Base-by-base conservation (phyloP, 768 basidiomycete genomes). In the Ephemerocybe angulata region DNA sequence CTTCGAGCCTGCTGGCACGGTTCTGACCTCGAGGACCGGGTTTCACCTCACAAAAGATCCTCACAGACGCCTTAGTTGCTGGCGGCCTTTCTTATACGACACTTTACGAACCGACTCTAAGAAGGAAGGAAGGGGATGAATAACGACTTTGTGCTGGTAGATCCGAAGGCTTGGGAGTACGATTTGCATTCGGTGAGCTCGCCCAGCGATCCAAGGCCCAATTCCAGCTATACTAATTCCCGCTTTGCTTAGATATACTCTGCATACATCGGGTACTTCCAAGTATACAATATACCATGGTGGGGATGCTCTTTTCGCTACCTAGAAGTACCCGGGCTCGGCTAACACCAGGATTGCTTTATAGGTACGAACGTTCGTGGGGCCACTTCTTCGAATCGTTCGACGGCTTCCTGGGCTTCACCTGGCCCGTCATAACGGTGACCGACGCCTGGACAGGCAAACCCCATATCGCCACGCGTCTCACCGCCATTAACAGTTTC, bases 301-400 rank as follows among this genome's bases (percentile, higher is more conserved):
- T n/a, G n/a, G n/a, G n/a, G n/a, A n/a, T n/a, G n/a, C n/a, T n/a
- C n/a, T n/a, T n/a, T n/a, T n/a, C n/a, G n/a, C n/a, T n/a, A n/a
- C n/a, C n/a, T n/a, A n/a, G n/a, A n/a, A n/a, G n/a, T n/a, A n/a
- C n/a, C n/a, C n/a, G n/a, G n/a, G n/a, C n/a, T n/a, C n/a, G n/a
- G n/a, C n/a, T n/a, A n/a, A n/a, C n/a, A n/a, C n/a, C n/a, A n/a
- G n/a, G n/a, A n/a, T n/a, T n/a, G 25, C 22, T 52, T 29, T 52
- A 25, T 55, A 89, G 89, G 88, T 87, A 87, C 59, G 88, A 92
- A 52, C 80, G 84, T 52, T 79, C 87, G 25, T 93, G 90, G 90
- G 86, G 87, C 3, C 81, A 84, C 47, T 73, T 87, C 31, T 93
- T 93, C 70, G 81, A 84, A 46, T 81, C 86, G 0, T 92, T 92